phyloP scores from a whole-genome alignment of 2,329 filamentous ascomycete species.

The Talaromyces sp. region DNA sequence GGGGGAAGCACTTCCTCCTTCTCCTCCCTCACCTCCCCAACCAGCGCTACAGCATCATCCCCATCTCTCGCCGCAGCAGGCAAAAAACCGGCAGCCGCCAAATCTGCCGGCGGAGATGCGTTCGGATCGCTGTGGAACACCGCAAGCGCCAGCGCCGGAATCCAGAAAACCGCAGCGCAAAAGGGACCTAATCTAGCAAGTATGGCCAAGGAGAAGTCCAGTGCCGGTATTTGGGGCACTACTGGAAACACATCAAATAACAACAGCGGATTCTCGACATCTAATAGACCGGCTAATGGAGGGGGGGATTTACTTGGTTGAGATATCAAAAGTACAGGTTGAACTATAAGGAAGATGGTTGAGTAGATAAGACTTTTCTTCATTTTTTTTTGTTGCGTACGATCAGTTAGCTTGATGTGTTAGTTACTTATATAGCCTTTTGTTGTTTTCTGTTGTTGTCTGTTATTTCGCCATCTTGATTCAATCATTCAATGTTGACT shows the following conservation, averaged over 20 bases:
- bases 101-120: constrained; percentile 67
- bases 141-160: constrained; percentile 65
- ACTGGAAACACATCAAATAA: not conserved
- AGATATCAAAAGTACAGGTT: not conserved
- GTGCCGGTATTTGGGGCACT: constrained; percentile 88
- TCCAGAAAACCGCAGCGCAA: constrained; percentile 67
- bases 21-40: constrained; percentile 28
- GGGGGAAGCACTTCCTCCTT: constrained; percentile 11
- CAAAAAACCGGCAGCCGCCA: constrained; percentile 50
- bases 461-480: not conserved
- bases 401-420: not conserved
- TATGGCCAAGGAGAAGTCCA: constrained; percentile 96
- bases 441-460: not conserved
- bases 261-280: not conserved
- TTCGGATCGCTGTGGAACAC: constrained; percentile 80
- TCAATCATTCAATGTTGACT: not conserved
- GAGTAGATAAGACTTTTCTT: not conserved
- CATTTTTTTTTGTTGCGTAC: not conserved
- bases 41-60: constrained; percentile 36
- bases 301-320: constrained; percentile 2
- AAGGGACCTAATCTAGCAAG: constrained; percentile 81
- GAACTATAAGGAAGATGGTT: not conserved
- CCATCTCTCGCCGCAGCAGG: constrained; percentile 34
- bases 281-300: constrained; percentile 3
- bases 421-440: not conserved